Conservation (phyloP, 2,329 filamentous ascomycete genomes). For the Helminthosporium solani region DNA sequence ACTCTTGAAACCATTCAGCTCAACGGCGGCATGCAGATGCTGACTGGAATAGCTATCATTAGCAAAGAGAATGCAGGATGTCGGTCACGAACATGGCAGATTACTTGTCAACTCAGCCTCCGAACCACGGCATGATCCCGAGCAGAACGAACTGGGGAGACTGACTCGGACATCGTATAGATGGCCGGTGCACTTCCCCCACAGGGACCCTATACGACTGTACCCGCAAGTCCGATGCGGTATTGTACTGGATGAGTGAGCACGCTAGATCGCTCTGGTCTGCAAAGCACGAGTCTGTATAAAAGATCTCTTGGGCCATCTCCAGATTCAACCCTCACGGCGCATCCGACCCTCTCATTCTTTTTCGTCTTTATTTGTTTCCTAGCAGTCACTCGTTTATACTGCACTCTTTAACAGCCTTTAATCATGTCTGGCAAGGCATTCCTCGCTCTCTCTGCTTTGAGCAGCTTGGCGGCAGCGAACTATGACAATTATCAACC, state of each 20-base stretch:
- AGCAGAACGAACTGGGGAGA: background rate
- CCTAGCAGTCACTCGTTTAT: conserved; percentile 5
- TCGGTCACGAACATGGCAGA: background rate
- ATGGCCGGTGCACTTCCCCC: background rate
- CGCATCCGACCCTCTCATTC: background rate
- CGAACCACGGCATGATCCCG: background rate
- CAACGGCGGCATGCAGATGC: background rate
- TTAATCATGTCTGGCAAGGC: conserved; percentile 5
- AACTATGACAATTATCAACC: background rate
- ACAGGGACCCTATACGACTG: background rate
- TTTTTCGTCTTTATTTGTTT: background rate
- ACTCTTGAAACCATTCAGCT: background rate
- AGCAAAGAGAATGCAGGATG: background rate
- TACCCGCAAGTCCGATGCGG: background rate
- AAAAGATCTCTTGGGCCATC: background rate
- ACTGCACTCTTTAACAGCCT: conserved; percentile 1
- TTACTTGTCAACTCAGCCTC: background rate
- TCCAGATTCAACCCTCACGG: background rate
- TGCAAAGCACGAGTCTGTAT: background rate
- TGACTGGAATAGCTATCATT: background rate
- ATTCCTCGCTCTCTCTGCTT: conserved; percentile 2
- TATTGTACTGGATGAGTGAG: background rate
- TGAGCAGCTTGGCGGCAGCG: conserved; percentile 2
- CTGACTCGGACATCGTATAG: conserved; percentile 1
- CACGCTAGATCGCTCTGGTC: background rate